phyloP scores from a whole-genome alignment of 192 early-diverging fungal genomes.

The Coemansia sp. region DNA sequence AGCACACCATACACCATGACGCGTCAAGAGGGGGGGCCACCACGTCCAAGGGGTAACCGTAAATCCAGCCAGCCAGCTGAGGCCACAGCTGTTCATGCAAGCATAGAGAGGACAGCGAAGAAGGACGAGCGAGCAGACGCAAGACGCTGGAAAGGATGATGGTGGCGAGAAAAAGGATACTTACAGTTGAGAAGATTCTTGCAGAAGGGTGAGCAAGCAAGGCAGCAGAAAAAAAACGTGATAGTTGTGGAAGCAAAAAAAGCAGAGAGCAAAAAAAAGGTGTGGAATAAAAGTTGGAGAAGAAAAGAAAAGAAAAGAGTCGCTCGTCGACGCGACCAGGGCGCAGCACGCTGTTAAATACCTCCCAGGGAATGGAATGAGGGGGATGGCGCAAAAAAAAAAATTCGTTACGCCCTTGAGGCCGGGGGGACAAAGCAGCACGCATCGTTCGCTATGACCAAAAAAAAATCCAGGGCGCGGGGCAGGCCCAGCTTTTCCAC shows the following conservation, averaged over 20 bases:
- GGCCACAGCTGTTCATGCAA: background rate
- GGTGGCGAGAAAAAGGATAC: conserved; percentile 1
- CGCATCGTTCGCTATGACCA: background rate
- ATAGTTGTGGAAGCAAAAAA: conserved; percentile 22
- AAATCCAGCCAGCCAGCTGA: background rate
- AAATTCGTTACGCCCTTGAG: conserved; percentile 4
- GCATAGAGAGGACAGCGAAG: background rate
- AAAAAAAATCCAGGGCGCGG: conserved; percentile 4
- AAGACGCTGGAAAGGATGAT: background rate
- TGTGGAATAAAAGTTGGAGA: conserved; percentile 8
- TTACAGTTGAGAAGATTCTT: conserved; percentile 16
- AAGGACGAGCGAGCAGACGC: background rate
- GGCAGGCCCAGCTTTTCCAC: background rate
- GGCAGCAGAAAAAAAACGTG: conserved; percentile 18
- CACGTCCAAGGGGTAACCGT: background rate
- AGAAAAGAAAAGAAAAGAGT: conserved; percentile 11
- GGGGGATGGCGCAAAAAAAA: conserved; percentile 19
- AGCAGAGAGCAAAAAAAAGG: conserved; percentile 20
- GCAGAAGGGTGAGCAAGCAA: conserved; percentile 9
- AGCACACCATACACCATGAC: background rate
- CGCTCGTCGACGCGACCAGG: conserved; percentile 12
- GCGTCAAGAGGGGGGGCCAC: background rate
- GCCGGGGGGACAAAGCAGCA: background rate
- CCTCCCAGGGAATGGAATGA: conserved; percentile 13
- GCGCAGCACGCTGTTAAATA: conserved; percentile 43